phyloP scores from a whole-genome alignment of 2,329 filamentous ascomycete genomes.

The Ascosphaera apis region DNA sequence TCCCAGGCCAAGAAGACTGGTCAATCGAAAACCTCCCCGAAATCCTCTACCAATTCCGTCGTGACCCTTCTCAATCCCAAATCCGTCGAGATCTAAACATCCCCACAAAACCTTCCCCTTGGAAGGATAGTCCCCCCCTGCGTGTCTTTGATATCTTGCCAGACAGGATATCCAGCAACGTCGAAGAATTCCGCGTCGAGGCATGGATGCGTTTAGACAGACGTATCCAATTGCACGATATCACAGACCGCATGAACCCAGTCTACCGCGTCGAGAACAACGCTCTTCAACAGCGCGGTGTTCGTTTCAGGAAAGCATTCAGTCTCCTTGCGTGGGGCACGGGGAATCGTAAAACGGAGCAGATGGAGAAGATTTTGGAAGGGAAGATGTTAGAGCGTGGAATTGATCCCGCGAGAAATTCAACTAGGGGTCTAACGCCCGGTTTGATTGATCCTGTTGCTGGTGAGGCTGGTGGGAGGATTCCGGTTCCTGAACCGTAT shows the following conservation, averaged over 20 bases:
- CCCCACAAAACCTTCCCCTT: conserved; percentile 5
- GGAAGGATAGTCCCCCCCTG: conserved; percentile 3
- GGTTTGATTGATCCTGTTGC: conserved; percentile 5
- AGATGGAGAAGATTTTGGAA: conserved; percentile 3
- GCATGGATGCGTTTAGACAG: conserved; percentile 13
- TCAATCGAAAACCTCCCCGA: conserved; percentile 9
- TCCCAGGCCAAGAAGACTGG: conserved; percentile 8
- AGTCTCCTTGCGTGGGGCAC: conserved; percentile 10
- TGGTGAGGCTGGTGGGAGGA: conserved; percentile 4
- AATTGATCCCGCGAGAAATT: conserved; percentile 4
- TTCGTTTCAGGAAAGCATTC: conserved; percentile 10
- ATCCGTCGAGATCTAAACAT: conserved; percentile 1
- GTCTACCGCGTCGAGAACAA: conserved; percentile 7
- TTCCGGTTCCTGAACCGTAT: conserved; percentile 3
- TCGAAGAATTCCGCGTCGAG: conserved; percentile 13
- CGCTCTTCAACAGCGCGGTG: conserved; percentile 10
- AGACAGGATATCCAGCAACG: conserved; percentile 11
- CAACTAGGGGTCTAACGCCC: conserved; percentile 7
- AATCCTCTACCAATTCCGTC: conserved; percentile 9
- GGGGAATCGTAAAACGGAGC: conserved; percentile 8
- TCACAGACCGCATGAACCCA: conserved; percentile 10
- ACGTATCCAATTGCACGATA: conserved; percentile 10
- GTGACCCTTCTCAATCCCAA: conserved; percentile 2
- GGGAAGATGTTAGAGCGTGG: conserved; percentile 1
- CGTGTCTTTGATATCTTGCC: conserved; percentile 10